These are phyloP conservation scores for Helichrysum umbraculigerum DNA, from an alignment of 129 eudicot genomes.

Conservation along the genomic window DNA sequence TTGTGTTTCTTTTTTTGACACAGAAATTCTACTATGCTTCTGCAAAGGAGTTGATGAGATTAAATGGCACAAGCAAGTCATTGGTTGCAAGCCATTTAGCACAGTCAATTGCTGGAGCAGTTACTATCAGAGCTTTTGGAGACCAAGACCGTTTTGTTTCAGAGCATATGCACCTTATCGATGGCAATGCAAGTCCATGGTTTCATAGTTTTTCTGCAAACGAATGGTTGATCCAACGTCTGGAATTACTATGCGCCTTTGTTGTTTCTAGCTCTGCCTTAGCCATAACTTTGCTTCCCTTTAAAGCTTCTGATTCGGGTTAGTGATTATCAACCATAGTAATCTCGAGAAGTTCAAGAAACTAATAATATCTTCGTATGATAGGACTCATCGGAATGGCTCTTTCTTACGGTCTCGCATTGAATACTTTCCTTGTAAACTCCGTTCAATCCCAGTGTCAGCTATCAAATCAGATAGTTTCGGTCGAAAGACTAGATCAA, in stretches of 20 bases:
- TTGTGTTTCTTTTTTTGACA: too few species aligned
- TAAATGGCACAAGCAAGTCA: constrained; percentile 78
- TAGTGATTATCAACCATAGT: not conserved
- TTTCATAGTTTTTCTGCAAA: not conserved
- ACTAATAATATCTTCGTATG: not conserved
- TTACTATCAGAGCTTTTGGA: constrained; percentile 73
- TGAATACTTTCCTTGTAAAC: constrained; percentile 41
- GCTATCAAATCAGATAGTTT: constrained; percentile 50
- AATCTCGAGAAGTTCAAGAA: not conserved
- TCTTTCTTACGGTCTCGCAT: constrained; percentile 62
- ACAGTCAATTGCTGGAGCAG: constrained; percentile 64
- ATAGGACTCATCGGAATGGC: constrained; percentile 74
- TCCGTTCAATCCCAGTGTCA: constrained; percentile 46
- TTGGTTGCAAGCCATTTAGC: constrained; percentile 66
- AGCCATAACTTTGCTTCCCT: constrained; percentile 51
- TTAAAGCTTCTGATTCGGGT: constrained; percentile 52
- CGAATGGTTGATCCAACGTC: constrained; percentile 68
- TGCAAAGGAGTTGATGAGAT: constrained; percentile 72
- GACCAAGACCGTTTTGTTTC: constrained; percentile 57
- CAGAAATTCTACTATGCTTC: constrained; percentile 67
- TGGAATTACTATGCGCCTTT: constrained; percentile 56
- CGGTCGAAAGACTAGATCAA: constrained; percentile 67
- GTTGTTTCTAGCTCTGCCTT: constrained; percentile 57
- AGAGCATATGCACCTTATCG: constrained; percentile 47
- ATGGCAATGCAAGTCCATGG: constrained; percentile 49